These are phyloP conservation scores for Phytophthora rubi DNA, from an alignment of 352 stramenopile species.

Conservation along the genomic window DNA sequence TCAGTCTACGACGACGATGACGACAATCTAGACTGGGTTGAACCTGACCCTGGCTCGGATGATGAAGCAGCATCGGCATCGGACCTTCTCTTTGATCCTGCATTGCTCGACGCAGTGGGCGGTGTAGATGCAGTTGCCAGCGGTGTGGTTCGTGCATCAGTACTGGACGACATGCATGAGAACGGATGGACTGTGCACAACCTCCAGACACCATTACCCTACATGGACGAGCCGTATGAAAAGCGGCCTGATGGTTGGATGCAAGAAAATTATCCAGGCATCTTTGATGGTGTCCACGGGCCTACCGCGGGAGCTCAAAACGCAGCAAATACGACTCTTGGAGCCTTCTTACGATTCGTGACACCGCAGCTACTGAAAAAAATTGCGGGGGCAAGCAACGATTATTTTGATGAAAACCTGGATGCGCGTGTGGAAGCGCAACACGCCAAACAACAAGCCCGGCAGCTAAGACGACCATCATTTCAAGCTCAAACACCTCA, in stretches of 20 bases:
- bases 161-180: background rate
- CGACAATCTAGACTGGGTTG: background rate
- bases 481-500: background rate
- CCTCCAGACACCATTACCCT: background rate
- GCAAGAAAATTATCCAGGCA: background rate
- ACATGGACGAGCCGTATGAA: slow-evolving; percentile 19
- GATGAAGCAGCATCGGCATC: background rate
- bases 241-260: background rate
- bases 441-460: background rate
- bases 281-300: slow-evolving; percentile 7
- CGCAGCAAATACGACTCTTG: background rate
- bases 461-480: background rate
- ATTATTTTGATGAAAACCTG: slow-evolving; percentile 15
- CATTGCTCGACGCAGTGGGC: slow-evolving; percentile 1
- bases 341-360: slow-evolving; percentile 1
- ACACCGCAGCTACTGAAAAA: background rate
- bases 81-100: slow-evolving; percentile 11
- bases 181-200: slow-evolving; percentile 1
- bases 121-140: background rate
- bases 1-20: slow-evolving; percentile 15
- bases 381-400: slow-evolving; percentile 3
- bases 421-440: slow-evolving; percentile 6
- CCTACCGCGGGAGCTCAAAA: background rate
- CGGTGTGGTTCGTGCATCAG: background rate
- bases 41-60: background rate